These are phyloP conservation scores for Cercospora citrullina DNA, from an alignment of 2,329 filamentous ascomycete genomes.

Conservation along the genomic window DNA sequence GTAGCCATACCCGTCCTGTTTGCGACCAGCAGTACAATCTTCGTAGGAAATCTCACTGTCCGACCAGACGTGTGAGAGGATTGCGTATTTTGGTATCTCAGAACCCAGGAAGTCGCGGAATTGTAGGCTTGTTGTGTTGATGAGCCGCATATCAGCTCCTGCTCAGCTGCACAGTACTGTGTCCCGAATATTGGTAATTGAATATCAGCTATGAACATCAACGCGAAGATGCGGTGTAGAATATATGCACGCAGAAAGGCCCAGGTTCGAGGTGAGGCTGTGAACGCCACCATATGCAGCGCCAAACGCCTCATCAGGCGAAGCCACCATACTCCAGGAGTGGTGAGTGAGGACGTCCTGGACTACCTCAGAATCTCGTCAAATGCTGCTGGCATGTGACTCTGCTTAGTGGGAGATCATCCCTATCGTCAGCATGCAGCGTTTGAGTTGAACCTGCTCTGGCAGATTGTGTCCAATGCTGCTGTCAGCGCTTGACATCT, in stretches of 20 bases:
- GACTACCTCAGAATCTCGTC: not conserved
- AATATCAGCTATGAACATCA: not conserved
- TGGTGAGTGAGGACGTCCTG: not conserved
- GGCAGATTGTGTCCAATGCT: not conserved
- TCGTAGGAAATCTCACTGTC: constrained; percentile 13
- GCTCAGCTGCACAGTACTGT: not conserved
- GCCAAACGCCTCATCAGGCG: not conserved
- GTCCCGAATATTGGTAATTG: not conserved
- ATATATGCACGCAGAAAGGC: not conserved
- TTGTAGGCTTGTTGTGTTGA: constrained; percentile 20
- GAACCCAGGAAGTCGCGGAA: constrained; percentile 21
- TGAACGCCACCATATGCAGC: not conserved
- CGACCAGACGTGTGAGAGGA: constrained; percentile 26
- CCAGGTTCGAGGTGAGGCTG: not conserved
- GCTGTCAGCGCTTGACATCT: not conserved
- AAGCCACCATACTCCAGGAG: not conserved
- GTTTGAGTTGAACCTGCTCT: not conserved
- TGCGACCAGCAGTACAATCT: not conserved
- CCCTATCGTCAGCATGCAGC: not conserved
- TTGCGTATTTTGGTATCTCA: constrained; percentile 20
- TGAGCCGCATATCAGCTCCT: constrained; percentile 16
- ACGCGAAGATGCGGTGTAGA: not conserved
- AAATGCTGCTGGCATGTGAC: not conserved
- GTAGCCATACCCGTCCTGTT: constrained; percentile 11
- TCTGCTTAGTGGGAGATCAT: not conserved